Evolutionary conservation across 2,329 filamentous ascomycete species (phyloP), one percentile per base, ranked within the genome.

Genomic region (Aspergillus viridinutans): DNA sequence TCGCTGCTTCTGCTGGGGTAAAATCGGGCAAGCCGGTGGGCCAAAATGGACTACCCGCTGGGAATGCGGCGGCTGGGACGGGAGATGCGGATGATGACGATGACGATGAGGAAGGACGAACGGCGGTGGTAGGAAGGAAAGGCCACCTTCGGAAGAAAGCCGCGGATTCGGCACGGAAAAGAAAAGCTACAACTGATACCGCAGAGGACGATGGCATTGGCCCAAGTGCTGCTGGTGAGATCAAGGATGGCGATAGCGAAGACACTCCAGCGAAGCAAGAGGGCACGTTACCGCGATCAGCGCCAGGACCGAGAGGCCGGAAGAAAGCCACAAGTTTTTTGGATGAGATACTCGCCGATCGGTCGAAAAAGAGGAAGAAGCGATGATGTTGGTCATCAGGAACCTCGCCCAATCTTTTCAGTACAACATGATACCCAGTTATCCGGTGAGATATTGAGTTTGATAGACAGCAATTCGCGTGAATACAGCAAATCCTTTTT

Each of bases 301-400:
- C 54, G 43, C 55, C 58, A 28, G 57, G 57, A 25, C 49, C 62
- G 9, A 72, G 68, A 52, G 66, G 62, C 23, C 70, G 67, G 28
- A 79, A 76, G 61, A 75, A 76, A 51, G 72, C 72, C 1, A 73
- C 67, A 14, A 83, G 76, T 58, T 85, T 81, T 63, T 71, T 85
- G 25, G 83, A 85, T 66, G 80, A 85, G 61, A 67, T 85, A 17
- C 63, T 78, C 50, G 71, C 71, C n/a, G 66, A 74, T 50, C 62
- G 73, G 55, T 76, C 77, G 7, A 80, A 77, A 61, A 84, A 83
- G 72, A 80, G 80, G 66, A 79, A 76, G 62, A 76, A 76, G 66
- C 72, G 67, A 55, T 73, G 69, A 56, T n/a, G 35, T 48, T 35
- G 6, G 25, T 17, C 12, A 8, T 35, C 23, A 43, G n/a, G 12